These are phyloP conservation scores for Scutellaria minor DNA, from an alignment of 257 asterid species.

Conservation along the genomic window DNA sequence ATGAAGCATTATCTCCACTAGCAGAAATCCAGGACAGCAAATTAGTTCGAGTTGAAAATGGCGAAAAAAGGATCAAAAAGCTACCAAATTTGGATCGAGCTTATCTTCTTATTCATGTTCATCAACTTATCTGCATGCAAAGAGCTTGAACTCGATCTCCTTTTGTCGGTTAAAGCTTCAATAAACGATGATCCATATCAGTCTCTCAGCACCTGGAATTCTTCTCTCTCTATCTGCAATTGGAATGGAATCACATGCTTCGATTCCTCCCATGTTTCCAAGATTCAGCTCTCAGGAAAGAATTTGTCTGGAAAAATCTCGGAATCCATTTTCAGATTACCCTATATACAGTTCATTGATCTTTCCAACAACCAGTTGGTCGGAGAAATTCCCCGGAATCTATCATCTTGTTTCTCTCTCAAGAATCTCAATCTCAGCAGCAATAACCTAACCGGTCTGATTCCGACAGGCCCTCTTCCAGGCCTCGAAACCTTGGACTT, in stretches of 20 bases:
- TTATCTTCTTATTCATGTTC: constrained; percentile 39
- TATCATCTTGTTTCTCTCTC: constrained; percentile 50
- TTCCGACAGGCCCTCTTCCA: constrained; percentile 48
- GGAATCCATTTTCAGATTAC: constrained; percentile 52
- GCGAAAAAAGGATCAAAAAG: constrained; percentile 35
- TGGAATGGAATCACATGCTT: constrained; percentile 79
- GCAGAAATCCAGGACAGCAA: background rate
- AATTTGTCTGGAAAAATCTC: constrained; percentile 69
- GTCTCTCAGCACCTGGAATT: constrained; percentile 61
- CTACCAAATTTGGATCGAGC: constrained; percentile 27
- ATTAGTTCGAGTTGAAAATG: constrained; percentile 37
- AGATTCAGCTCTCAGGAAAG: constrained; percentile 63
- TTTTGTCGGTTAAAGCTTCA: constrained; percentile 57
- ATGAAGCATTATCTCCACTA: constrained; percentile 39
- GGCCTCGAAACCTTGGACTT: constrained; percentile 63
- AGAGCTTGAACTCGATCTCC: constrained; percentile 54
- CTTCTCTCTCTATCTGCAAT: constrained; percentile 57
- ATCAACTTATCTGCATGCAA: constrained; percentile 46
- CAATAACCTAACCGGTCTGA: constrained; percentile 69
- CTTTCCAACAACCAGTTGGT: constrained; percentile 66
- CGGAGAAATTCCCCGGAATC: constrained; percentile 57
- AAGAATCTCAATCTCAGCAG: constrained; percentile 68
- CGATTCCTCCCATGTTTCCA: constrained; percentile 54
- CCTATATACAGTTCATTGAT: constrained; percentile 55
- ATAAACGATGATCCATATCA: constrained; percentile 60